Percentiles rank a stretch among this genome's conserved stretches.
phyloP scores from a whole-genome alignment of 345 rosid genomes.

The Melaleuca alternifolia region DNA sequence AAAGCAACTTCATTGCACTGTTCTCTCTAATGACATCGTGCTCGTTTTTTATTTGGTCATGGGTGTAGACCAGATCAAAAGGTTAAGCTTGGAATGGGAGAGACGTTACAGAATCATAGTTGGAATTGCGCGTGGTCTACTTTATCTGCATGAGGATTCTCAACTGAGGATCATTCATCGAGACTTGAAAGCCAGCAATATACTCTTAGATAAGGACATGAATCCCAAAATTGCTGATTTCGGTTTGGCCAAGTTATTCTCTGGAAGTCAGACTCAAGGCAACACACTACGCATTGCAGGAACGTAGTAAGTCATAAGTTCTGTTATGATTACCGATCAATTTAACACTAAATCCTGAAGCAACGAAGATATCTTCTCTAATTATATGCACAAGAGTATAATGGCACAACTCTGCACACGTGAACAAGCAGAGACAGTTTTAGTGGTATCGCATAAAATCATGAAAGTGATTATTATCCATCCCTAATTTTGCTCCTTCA shows the following conservation, averaged over 20 bases:
- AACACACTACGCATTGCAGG: constrained; percentile 13
- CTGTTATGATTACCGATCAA: background rate
- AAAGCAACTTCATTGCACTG: background rate
- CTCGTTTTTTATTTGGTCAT: background rate
- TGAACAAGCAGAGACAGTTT: background rate
- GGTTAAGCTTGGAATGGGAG: constrained; percentile 7
- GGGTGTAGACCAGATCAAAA: background rate
- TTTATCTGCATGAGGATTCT: constrained; percentile 18
- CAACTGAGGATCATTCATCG: constrained; percentile 13
- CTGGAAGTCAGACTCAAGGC: constrained; percentile 15
- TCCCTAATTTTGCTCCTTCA: background rate
- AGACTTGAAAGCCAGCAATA: constrained; percentile 19
- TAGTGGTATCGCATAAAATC: background rate
- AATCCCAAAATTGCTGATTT: constrained; percentile 22
- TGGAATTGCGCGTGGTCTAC: constrained; percentile 11
- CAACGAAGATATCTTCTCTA: background rate
- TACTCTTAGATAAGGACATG: constrained; percentile 15
- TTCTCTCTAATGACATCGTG: background rate
- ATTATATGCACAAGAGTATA: background rate
- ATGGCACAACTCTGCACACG: background rate
- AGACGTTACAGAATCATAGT: constrained; percentile 8
- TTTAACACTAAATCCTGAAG: background rate
- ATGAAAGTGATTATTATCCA: background rate
- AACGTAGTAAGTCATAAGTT: constrained; percentile 17
- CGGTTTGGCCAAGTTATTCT: constrained; percentile 19